These are phyloP conservation scores for Fusarium incarnatum DNA, from an alignment of 2,329 filamentous ascomycete genomes.

Conservation along the genomic window DNA sequence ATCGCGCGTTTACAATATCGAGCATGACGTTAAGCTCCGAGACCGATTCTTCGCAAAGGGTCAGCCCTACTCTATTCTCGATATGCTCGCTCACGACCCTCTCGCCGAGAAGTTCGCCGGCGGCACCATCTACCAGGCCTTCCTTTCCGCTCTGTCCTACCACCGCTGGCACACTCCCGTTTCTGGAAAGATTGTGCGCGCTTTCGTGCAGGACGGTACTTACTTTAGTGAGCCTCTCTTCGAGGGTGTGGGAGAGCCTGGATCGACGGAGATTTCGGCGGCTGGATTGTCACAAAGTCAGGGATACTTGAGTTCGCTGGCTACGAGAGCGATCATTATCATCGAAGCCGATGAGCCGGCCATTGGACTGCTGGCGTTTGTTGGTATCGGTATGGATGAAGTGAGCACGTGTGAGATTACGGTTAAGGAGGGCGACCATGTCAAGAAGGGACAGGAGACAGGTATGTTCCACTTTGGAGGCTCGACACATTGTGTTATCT, in stretches of 20 bases:
- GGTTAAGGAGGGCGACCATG: constrained; percentile 71
- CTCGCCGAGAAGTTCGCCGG: constrained; percentile 67
- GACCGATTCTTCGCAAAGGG: constrained; percentile 77
- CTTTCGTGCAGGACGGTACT: constrained; percentile 70
- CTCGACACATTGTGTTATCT: constrained; percentile 75
- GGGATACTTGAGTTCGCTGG: constrained; percentile 74
- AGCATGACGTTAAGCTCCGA: constrained; percentile 62
- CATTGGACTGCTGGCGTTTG: constrained; percentile 76
- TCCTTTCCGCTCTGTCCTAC: constrained; percentile 74
- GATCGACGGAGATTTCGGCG: constrained; percentile 52
- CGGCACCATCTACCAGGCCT: constrained; percentile 78
- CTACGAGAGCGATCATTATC: constrained; percentile 76
- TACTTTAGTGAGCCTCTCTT: constrained; percentile 72
- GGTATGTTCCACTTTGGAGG: constrained; percentile 89
- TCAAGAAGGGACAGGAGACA: constrained; percentile 76
- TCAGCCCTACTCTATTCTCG: constrained; percentile 73
- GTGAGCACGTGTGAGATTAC: constrained; percentile 79
- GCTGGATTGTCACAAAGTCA: constrained; percentile 65
- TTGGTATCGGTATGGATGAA: constrained; percentile 82
- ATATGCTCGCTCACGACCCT: constrained; percentile 71
- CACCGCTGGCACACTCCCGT: constrained; percentile 81
- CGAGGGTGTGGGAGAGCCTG: constrained; percentile 49
- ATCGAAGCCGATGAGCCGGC: constrained; percentile 75
- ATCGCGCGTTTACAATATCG: constrained; percentile 67
- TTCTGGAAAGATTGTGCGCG: constrained; percentile 68